Percentiles rank a stretch among this genome's conserved stretches.
phyloP scores from a whole-genome alignment of 73 alveolate genomes.

The Paramecium tetraurelia region DNA sequence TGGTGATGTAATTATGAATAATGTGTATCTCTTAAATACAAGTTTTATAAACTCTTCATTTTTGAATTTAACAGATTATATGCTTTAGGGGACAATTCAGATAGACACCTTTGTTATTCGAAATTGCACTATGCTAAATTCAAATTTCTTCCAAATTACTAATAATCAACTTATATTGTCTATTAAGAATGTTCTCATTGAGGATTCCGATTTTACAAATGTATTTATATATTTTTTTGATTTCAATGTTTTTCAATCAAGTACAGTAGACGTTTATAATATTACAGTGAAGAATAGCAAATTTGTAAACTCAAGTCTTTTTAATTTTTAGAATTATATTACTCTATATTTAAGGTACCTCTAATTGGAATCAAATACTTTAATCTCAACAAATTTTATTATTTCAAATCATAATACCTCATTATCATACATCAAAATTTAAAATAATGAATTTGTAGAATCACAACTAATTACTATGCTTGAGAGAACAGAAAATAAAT shows the following conservation, averaged over 20 bases:
- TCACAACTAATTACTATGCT: background rate
- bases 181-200: background rate
- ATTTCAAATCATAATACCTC: background rate
- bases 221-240: background rate
- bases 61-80: background rate
- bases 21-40: background rate
- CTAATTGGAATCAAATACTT: background rate
- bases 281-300: background rate
- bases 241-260: background rate
- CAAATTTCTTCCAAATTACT: background rate
- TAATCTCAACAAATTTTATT: background rate
- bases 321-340: background rate
- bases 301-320: background rate
- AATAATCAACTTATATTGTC: background rate
- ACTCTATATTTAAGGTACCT: background rate
- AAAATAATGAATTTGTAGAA: background rate
- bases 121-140: background rate
- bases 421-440: background rate
- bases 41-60: background rate
- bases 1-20: background rate
- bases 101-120: background rate
- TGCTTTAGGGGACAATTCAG: background rate
- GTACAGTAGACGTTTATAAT: background rate
- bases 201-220: background rate
- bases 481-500: background rate